Evolutionary conservation across 495 filamentous ascomycete genomes (phyloP), one percentile per base, ranked within the genome.

Genomic region (Hypoxylon intermedium): DNA sequence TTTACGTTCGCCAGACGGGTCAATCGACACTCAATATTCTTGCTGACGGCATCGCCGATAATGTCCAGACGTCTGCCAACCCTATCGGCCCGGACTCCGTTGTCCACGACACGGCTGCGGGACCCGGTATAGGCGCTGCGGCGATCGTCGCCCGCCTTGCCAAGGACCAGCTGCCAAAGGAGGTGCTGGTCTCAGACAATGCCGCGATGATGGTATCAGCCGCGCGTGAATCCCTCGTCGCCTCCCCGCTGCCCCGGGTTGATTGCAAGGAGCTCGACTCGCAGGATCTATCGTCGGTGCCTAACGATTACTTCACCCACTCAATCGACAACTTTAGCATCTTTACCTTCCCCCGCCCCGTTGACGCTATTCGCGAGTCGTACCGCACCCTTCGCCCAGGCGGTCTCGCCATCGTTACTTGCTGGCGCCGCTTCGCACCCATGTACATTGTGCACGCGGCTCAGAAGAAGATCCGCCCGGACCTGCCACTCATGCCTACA

Each of bases 261-360:
- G 47, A 54, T 3, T 59, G 51, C 26, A 51, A 56, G 19, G 67
- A 63, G 48, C 33, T 72, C 15, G 58, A 70, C 48, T 70, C 64
- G 43, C 60, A 64, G 34, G 43, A 66, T 21, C 50, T 69, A 13
- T 60, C 56, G 34, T 44, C 58, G 18, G 26, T 70, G 16, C 34
- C 60, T 6, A 60, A 70, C n/a, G 43, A 60, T 31, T 48, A 54
- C 47, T 75, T 77, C 65, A 74, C 72, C n/a, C 71, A 75, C 68
- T 70, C 64, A 38, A 74, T 75, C 56, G 65, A 72, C 53, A 75
- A 72, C 63, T 71, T 74, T 15, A 69, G 68, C 52, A 68, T 74
- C 49, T 77, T 74, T 60, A 63, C 65, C 45, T 67, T 71, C 30
- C 26, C 43, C 1, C 65, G 68, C 48, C 71, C 71, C 3, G 51